Conservation (phyloP, 345 rosid species). For the Eucalyptus rudis region DNA sequence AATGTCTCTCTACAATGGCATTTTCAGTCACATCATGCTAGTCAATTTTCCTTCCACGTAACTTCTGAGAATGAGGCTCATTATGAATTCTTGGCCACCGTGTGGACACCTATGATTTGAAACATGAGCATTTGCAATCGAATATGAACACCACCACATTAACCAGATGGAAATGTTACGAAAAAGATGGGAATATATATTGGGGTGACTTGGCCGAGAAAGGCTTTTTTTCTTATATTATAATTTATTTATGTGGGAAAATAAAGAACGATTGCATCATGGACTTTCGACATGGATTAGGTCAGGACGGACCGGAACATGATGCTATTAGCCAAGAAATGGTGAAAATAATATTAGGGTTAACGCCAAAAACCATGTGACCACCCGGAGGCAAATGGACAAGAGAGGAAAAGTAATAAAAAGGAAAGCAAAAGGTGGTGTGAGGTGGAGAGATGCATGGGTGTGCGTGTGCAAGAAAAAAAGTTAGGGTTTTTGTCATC, state of each 20-base stretch:
- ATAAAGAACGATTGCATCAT: not conserved
- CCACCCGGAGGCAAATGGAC: conserved; percentile 21
- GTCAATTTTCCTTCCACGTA: not conserved
- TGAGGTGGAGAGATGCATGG: conserved; percentile 2
- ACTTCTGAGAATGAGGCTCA: not conserved
- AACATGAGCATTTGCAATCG: not conserved
- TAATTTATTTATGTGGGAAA: not conserved
- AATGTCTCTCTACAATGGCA: not conserved
- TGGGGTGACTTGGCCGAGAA: not conserved
- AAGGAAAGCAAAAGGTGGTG: conserved; percentile 1
- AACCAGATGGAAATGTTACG: not conserved
- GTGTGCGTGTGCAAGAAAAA: conserved; percentile 3
- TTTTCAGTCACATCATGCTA: not conserved
- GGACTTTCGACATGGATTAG: not conserved
- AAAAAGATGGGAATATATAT: not conserved
- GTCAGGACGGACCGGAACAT: not conserved
- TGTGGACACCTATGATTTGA: not conserved
- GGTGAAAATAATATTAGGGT: not conserved
- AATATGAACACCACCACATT: not conserved
- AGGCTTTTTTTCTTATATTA: not conserved
- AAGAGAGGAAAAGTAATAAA: not conserved
- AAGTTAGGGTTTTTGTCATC: not conserved
- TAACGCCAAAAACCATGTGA: conserved; percentile 3
- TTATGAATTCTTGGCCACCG: not conserved
- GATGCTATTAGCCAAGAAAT: not conserved